Conservation (phyloP, 805 yeast genomes). For the Wickerhamiella sergipiensis region DNA sequence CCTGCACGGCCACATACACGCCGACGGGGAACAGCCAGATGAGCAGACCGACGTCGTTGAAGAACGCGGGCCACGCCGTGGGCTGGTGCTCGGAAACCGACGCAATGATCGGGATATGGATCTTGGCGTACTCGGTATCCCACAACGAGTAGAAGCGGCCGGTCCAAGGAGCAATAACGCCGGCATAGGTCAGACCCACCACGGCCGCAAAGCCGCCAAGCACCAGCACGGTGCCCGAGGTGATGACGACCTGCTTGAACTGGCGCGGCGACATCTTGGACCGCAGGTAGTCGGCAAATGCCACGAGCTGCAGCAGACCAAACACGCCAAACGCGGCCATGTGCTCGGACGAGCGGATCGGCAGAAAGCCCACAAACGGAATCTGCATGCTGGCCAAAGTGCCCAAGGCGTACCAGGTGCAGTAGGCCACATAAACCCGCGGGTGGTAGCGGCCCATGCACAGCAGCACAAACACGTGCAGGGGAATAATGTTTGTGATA, state of each 20-base stretch:
- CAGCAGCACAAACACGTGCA: constrained; percentile 80
- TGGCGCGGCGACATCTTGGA: constrained; percentile 56
- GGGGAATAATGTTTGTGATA: constrained; percentile 92
- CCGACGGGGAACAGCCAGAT: constrained; percentile 99
- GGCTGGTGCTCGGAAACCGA: constrained; percentile 99
- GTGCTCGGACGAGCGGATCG: constrained; percentile 93
- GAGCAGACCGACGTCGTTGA: constrained; percentile 82
- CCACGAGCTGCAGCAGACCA: constrained; percentile 84
- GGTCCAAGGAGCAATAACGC: constrained; percentile 98
- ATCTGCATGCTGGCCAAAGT: constrained; percentile 99
- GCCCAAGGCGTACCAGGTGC: constrained; percentile 95
- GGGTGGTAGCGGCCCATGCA: constrained; percentile 89
- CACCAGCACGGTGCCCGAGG: constrained; percentile 43
- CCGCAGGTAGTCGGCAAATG: constrained; percentile 70
- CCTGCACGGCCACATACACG: constrained; percentile 78
- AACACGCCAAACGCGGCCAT: constrained; percentile 97
- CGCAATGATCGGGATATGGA: constrained; percentile 96
- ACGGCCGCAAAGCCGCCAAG: constrained; percentile 56
- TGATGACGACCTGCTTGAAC: constrained; percentile 39
- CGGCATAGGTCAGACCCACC: constrained; percentile 70
- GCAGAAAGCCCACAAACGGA: constrained; percentile 95
- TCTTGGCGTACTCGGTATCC: constrained; percentile 96
- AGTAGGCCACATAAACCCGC: constrained; percentile 75
- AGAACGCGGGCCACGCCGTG: constrained; percentile 99
- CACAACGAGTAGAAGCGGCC: constrained; percentile 97